phyloP scores from a whole-genome alignment of 2,329 filamentous ascomycete species.

The Cercospora zeae-maydis region DNA sequence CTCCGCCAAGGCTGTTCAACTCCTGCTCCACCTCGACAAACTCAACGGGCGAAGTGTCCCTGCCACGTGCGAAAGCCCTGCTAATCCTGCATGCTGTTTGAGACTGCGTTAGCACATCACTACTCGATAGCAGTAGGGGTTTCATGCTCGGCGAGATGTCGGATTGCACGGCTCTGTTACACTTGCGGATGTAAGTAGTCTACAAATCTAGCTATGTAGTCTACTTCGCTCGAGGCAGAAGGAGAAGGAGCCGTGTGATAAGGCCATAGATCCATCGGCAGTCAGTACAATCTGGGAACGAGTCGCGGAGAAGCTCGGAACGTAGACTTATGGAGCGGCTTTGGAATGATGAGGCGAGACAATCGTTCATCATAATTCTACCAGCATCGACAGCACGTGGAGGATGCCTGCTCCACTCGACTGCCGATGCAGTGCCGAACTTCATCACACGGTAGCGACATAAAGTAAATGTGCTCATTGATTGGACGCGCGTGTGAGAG shows the following conservation, averaged over 20 bases:
- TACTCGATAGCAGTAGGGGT: slow-evolving; percentile 31
- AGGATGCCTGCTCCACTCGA: neutral
- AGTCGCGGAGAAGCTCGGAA: neutral
- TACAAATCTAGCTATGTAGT: neutral
- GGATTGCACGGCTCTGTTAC: neutral
- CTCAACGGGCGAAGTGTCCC: slow-evolving; percentile 40
- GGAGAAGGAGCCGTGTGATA: neutral
- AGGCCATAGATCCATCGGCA: neutral
- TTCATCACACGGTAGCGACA: neutral
- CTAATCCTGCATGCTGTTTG: slow-evolving; percentile 48
- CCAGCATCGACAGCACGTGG: neutral
- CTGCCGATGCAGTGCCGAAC: neutral
- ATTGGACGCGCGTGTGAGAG: neutral
- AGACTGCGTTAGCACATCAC: slow-evolving; percentile 47
- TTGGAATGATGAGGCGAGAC: neutral
- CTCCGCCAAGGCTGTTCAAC: slow-evolving; percentile 42
- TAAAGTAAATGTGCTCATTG: neutral
- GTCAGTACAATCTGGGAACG: neutral
- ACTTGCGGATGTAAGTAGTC: neutral
- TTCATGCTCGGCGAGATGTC: slow-evolving; percentile 22
- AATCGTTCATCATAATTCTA: neutral
- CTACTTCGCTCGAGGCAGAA: neutral
- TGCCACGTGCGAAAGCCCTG: slow-evolving; percentile 43
- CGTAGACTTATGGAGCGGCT: neutral
- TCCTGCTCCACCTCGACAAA: slow-evolving; percentile 45